Base-by-base conservation (phyloP, 164 flowering plant genomes). In the Magnolia kwangsiensis region DNA sequence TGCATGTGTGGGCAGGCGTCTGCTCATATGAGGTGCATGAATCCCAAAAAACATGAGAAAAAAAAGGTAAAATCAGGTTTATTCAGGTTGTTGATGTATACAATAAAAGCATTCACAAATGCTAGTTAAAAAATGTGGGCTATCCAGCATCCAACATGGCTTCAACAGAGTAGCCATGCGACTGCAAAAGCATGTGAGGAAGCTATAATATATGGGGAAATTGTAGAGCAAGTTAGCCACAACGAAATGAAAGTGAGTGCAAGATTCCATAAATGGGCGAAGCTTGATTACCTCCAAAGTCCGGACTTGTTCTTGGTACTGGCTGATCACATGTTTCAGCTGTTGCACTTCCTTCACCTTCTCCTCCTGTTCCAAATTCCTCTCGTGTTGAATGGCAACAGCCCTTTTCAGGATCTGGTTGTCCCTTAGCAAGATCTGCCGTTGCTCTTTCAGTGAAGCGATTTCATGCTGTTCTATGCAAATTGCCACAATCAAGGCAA, bases 321-420 rank as follows among this genome's bases (percentile, higher is more conserved):
- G 97, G 76, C 86, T 66, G 2, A 92, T 67, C 78, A 87, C 50
- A 84, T 87, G 89, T 85, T 89, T 92, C 84, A 92, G 67, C 58
- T 88, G 87, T 75, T 89, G 86, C 77, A 89, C 72, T 79, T 94
- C 96, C 37, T 76, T 88, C 79, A 37, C 84, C 75, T 67, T 85
- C 50, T 86, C 89, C 64, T 92, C 96, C 69, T 78, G 84, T 78
- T 89, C 95, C 69, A 88, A 85, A 64, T 88, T 90, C 4, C 96
- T 88, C 75, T 94, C 96, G 84, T 90, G 94, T 72, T 92, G 97
- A n/a, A 89, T 92, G 31, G 90, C 81, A 21, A 95, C 90, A 70
- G 92, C 97, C 70, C 91, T 88, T 77, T 95, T 95, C 14, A 95
- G 89, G 69, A 91, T 87, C 2, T 78, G 74, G 74, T 95, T 95